Percentiles rank a stretch among this genome's conserved stretches.
These are phyloP conservation scores for Sclerotinia minor DNA, from an alignment of 2,329 filamentous ascomycete genomes.

Conservation along the genomic window DNA sequence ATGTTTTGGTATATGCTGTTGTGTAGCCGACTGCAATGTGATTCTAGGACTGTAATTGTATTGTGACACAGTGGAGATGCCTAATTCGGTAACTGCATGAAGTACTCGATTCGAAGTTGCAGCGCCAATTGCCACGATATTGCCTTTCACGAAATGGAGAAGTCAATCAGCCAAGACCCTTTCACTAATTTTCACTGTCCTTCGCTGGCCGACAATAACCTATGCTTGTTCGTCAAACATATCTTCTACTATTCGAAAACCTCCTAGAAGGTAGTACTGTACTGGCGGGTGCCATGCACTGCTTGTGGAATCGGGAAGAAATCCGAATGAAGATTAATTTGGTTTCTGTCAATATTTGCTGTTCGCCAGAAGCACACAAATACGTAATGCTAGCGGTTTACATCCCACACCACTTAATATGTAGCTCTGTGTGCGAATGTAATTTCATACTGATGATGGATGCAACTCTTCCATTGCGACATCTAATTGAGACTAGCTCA, in stretches of 20 bases:
- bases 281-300: not conserved
- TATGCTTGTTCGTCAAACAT: not conserved
- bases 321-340: no score
- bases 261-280: not conserved
- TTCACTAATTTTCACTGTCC: not conserved
- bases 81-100: not conserved
- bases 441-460: not conserved
- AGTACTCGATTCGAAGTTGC: not conserved
- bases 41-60: not conserved
- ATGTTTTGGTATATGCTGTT: not conserved
- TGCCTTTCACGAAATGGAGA: not conserved
- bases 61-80: not conserved
- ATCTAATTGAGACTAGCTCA: no score
- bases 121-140: not conserved
- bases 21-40: not conserved
- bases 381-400: no score
- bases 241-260: not conserved
- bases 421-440: not conserved
- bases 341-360: no score
- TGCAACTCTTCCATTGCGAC: not conserved
- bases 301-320: not conserved
- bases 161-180: not conserved
- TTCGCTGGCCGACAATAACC: not conserved
- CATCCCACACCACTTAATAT: not conserved
- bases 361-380: not conserved